Evolutionary conservation across 1,284 basidiomycete genomes (phyloP).

Genomic region (Ganoderma resinaceum): DNA sequence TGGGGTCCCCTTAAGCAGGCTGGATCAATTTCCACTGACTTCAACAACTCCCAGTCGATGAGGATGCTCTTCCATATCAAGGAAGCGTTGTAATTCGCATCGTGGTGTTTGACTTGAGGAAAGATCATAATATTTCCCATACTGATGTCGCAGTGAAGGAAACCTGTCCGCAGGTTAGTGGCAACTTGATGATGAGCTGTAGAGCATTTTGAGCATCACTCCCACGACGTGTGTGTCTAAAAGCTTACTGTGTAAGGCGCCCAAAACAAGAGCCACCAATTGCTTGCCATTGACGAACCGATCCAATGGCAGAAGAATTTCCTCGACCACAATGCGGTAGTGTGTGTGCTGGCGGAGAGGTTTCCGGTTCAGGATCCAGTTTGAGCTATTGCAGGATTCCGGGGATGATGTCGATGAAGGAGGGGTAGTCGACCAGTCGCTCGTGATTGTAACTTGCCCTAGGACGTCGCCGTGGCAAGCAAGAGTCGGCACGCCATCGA

Average conservation of each 20-base stretch:
- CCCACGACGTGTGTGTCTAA: background rate
- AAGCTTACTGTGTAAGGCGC: conserved; percentile 10
- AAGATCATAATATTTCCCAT: background rate
- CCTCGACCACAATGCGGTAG: conserved; percentile 16
- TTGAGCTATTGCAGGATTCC: too few species aligned
- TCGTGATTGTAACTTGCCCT: conserved; percentile 6
- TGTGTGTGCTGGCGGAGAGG: conserved; percentile 5
- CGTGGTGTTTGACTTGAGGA: background rate
- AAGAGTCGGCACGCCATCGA: conserved; percentile 12
- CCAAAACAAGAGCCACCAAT: background rate
- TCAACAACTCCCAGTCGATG: background rate
- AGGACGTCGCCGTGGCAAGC: conserved; percentile 23
- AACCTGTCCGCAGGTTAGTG: background rate
- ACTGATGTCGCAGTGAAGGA: background rate
- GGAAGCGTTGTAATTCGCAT: background rate
- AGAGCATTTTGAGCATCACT: background rate
- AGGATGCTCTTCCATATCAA: background rate
- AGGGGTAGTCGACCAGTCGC: background rate
- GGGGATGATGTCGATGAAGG: too few species aligned
- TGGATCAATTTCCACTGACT: background rate
- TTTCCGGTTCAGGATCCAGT: too few species aligned
- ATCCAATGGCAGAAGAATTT: conserved; percentile 4
- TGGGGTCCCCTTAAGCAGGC: too few species aligned
- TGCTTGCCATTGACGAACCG: conserved; percentile 2
- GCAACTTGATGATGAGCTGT: background rate